These are phyloP conservation scores for Pyrenula massariospora DNA, from an alignment of 495 filamentous ascomycete genomes.

Conservation along the genomic window DNA sequence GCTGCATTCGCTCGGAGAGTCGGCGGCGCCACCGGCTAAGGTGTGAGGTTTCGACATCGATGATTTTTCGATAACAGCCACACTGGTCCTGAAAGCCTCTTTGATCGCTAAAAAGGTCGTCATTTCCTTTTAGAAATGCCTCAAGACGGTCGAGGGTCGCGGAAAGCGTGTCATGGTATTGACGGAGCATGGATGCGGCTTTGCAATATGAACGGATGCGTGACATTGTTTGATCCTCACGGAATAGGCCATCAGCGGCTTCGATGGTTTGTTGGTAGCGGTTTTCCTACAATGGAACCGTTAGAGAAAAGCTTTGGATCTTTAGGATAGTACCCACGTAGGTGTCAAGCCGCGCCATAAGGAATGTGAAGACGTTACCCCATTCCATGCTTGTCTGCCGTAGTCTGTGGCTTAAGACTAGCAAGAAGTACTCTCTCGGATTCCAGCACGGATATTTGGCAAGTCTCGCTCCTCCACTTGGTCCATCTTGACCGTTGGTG, in stretches of 20 bases:
- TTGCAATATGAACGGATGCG: neutral
- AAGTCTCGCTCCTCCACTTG: constrained; percentile 1
- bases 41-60: neutral
- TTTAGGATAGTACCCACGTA: neutral
- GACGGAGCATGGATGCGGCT: neutral
- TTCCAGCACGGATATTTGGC: neutral
- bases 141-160: neutral
- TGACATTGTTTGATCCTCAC: neutral
- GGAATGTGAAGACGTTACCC: neutral
- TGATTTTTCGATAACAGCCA: neutral
- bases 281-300: neutral
- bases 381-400: constrained; percentile 2
- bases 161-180: constrained; percentile 1
- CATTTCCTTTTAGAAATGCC: neutral
- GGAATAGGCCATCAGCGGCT: neutral
- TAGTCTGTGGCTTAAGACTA: neutral
- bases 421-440: neutral
- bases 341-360: neutral
- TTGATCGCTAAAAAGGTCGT: neutral
- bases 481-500: neutral
- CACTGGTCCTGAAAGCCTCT: neutral
- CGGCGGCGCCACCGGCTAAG: neutral
- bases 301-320: neutral
- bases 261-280: neutral
- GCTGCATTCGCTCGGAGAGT: neutral